Evolutionary conservation across 2,329 filamentous ascomycete genomes (phyloP).

Genomic region (Teratosphaeria viscida): DNA sequence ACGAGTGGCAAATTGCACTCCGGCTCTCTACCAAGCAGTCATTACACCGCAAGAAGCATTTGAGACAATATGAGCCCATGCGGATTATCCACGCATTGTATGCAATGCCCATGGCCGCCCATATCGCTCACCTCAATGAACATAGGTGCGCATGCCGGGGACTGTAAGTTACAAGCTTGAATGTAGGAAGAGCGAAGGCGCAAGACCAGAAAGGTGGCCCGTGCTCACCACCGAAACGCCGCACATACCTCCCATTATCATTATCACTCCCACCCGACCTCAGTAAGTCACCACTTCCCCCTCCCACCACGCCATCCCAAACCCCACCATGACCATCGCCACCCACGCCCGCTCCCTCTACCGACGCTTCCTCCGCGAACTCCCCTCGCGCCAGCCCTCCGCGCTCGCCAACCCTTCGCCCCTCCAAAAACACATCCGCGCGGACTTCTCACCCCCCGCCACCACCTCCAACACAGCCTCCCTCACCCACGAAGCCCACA

Average conservation of each 20-base stretch:
- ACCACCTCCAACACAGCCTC: background rate
- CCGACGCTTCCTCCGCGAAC: constrained; percentile 77
- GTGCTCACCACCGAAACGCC: background rate
- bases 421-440: constrained; percentile 59
- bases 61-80: no score
- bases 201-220: background rate
- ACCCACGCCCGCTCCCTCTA: constrained; percentile 64
- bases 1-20: no score
- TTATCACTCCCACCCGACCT: background rate
- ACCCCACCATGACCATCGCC: constrained; percentile 26
- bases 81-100: no score
- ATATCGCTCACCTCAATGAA: no score
- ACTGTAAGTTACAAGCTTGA: no score
- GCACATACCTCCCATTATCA: background rate
- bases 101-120: no score
- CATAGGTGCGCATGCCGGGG: no score
- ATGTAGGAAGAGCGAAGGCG: no score
- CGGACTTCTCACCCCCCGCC: constrained; percentile 40
- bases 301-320: background rate
- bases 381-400: constrained; percentile 56
- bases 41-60: no score
- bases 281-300: background rate
- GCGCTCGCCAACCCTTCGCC: constrained; percentile 50
- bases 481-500: constrained; percentile 11
- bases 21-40: no score